Evolutionary conservation across 164 flowering plant genomes (phyloP).

Genomic region (Vitis riparia): DNA sequence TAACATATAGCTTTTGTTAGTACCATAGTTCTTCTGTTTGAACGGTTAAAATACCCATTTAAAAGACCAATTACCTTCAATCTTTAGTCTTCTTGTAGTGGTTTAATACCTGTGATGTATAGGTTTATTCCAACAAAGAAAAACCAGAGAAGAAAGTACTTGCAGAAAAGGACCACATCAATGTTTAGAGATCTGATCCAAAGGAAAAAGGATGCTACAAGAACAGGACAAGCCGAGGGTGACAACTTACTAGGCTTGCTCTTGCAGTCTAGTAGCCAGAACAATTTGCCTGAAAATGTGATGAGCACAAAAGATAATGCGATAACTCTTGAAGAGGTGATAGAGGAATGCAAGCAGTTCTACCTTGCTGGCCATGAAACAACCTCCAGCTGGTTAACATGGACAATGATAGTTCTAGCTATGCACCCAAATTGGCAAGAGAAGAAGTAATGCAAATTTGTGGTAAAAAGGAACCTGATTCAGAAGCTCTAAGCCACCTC

Average conservation of each 20-base stretch:
- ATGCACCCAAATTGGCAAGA: slow-evolving; percentile 31
- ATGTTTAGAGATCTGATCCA: slow-evolving; percentile 14
- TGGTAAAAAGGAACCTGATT: slow-evolving; percentile 12
- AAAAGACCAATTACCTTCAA: too few relatives aligned
- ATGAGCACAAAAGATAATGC: neutral
- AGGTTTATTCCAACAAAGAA: slow-evolving; percentile 31
- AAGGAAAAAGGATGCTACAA: slow-evolving; percentile 10
- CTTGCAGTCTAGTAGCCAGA: slow-evolving; percentile 17
- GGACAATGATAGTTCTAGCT: slow-evolving; percentile 23
- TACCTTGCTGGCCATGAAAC: slow-evolving; percentile 29
- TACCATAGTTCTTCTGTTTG: too few relatives aligned
- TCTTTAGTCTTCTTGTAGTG: too few relatives aligned
- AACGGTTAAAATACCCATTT: too few relatives aligned
- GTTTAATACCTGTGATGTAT: neutral
- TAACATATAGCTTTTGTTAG: too few relatives aligned
- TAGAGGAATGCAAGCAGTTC: slow-evolving; percentile 17
- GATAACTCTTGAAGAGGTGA: slow-evolving; percentile 7
- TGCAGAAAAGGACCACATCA: slow-evolving; percentile 18
- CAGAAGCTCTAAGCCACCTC: slow-evolving; percentile 12
- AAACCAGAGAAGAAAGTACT: slow-evolving; percentile 17
- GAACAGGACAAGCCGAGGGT: slow-evolving; percentile 4
- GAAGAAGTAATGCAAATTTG: slow-evolving; percentile 22
- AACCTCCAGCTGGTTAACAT: slow-evolving; percentile 21
- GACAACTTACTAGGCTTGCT: slow-evolving; percentile 24
- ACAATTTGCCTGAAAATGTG: neutral